Percentiles rank a stretch among this genome's conserved stretches.
These are phyloP conservation scores for Oehlia diaphana DNA, from an alignment of 192 early-diverging fungal species.

Conservation along the genomic window DNA sequence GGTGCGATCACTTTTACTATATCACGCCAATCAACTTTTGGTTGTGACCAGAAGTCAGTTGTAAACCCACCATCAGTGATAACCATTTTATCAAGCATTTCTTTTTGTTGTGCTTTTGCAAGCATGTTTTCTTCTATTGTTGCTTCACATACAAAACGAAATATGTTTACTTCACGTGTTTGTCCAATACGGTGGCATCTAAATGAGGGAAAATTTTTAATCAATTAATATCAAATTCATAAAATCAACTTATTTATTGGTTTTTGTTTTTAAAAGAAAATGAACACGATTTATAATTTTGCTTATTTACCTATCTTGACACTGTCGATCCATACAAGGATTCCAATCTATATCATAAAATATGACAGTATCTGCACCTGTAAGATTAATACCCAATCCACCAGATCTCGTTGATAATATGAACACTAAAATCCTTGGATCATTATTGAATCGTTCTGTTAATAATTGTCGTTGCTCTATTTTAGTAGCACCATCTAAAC, in stretches of 20 bases:
- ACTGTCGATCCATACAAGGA: conserved; percentile 73
- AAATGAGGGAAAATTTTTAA: background rate
- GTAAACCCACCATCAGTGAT: conserved; percentile 81
- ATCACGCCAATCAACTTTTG: conserved; percentile 63
- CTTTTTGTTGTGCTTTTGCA: conserved; percentile 76
- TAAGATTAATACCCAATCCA: conserved; percentile 77
- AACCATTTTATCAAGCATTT: conserved; percentile 75
- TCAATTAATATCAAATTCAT: no score
- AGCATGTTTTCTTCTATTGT: conserved; percentile 80
- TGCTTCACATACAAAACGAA: conserved; percentile 69
- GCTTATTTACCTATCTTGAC: conserved; percentile 55
- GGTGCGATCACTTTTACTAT: conserved; percentile 43
- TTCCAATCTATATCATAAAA: conserved; percentile 82
- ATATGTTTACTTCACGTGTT: conserved; percentile 74
- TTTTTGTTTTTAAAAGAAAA: no score
- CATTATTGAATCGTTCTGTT: conserved; percentile 61
- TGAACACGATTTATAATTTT: no score
- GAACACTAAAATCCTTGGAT: conserved; percentile 57
- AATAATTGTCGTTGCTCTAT: conserved; percentile 58
- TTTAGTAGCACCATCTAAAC: conserved; percentile 63
- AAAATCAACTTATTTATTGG: no score
- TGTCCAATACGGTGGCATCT: conserved; percentile 70
- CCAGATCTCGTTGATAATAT: conserved; percentile 68
- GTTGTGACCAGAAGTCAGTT: conserved; percentile 52
- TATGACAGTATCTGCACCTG: conserved; percentile 78